Evolutionary conservation across 768 basidiomycete genomes (phyloP), one percentile per base, ranked within the genome.

Genomic region (Trametopsis cervina): DNA sequence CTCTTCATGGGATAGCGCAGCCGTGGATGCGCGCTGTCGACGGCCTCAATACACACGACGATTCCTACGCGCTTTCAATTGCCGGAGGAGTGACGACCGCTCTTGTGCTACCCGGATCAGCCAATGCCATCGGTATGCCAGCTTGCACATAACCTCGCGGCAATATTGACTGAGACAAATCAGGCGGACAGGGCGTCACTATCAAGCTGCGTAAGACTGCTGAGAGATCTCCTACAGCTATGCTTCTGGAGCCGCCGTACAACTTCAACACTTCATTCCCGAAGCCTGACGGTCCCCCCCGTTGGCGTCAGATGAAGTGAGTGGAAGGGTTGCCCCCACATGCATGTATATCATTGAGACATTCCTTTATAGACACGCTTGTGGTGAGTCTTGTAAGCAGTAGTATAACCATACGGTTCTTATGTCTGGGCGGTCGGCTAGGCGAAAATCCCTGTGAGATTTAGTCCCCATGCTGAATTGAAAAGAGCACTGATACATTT

Each of bases 261-360:
- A 66, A 72, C 25, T 63, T 82, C 45, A 67, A 77, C 43, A 63
- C 64, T 29, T 54, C 70, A 0, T 60, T 64, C 13, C 52, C 62
- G 1, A 56, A 63, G 27, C 59, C 63, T 4, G 56, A 63, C 7
- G 62, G 63, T 7, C 56, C 58, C 13, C 53, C 55, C 3, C 50
- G 59, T 15, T 66, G 84, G 83, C 67, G 87, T 50, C 85, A 89
- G 54, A 85, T 90, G 77, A 90, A 90, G 78, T 80, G 53, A 11
- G 69, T 60, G 36, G n/a, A n/a, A n/a, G n/a, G n/a, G n/a, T n/a
- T n/a, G n/a, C n/a, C n/a, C n/a, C n/a, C n/a, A n/a, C 29, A 13
- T 22, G 10, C 6, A 15, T 24, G 39, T 35, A 7, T 2, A 12
- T 18, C 25, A 18, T 37, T 40, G 12, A 17, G 39, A 11, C 43